Evolutionary conservation across 495 filamentous ascomycete genomes (phyloP).

Genomic region (Coniosporium apollinis): DNA sequence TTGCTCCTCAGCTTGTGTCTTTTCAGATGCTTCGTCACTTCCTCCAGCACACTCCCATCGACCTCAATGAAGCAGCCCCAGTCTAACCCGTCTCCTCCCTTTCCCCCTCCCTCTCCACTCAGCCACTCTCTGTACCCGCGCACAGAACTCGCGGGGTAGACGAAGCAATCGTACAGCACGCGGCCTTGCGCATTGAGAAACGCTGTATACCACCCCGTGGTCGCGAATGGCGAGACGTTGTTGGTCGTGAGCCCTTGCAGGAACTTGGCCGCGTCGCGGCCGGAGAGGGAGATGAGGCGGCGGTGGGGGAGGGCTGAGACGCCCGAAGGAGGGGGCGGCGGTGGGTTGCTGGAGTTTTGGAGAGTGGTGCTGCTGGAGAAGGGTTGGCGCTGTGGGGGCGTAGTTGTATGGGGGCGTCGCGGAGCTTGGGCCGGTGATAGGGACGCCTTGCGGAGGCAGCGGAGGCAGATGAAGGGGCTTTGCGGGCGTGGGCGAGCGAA

Average conservation of each 20-base stretch:
- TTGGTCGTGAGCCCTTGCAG: constrained; percentile 76
- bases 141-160: constrained; percentile 40
- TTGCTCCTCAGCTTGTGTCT: constrained; percentile 74
- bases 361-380: too few species aligned
- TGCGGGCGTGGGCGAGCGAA: too few species aligned
- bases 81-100: constrained; percentile 11
- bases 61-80: constrained; percentile 70
- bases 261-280: constrained; percentile 62
- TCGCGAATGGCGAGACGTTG: constrained; percentile 37
- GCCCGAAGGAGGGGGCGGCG: constrained; percentile 29
- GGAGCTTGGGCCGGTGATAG: too few species aligned
- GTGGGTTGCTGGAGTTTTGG: constrained; percentile 1
- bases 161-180: constrained; percentile 74
- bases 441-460: too few species aligned
- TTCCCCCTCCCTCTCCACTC: neutral
- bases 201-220: constrained; percentile 47
- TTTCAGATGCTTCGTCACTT: constrained; percentile 51
- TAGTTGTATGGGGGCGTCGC: too few species aligned
- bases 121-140: constrained; percentile 4
- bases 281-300: constrained; percentile 59
- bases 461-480: too few species aligned
- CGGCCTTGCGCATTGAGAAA: constrained; percentile 78
- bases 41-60: constrained; percentile 44
- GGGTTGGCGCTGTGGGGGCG: constrained; percentile 9
- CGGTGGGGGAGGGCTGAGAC: constrained; percentile 46